Evolutionary conservation across 1,284 basidiomycete species (phyloP).

Genomic region (Puccinia triticina): DNA sequence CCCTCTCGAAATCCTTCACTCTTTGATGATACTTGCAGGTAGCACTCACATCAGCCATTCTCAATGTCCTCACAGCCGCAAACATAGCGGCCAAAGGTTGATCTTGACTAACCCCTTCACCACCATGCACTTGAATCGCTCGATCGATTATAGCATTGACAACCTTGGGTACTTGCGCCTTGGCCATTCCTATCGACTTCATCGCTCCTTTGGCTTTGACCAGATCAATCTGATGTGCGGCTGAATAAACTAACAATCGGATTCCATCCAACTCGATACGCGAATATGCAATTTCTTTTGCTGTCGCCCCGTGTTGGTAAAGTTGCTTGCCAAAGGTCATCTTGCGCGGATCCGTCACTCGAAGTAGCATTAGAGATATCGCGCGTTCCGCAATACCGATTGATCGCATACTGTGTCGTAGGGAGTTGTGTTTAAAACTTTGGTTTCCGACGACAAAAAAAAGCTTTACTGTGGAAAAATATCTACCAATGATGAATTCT

Average conservation of each 20-base stretch:
- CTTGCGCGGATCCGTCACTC: constrained; percentile 85
- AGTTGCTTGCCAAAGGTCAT: constrained; percentile 93
- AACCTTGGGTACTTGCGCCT: constrained; percentile 90
- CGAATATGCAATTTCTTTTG: constrained; percentile 85
- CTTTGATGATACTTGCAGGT: not conserved
- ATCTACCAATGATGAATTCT: constrained; percentile 84
- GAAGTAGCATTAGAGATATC: constrained; percentile 81
- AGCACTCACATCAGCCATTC: constrained; percentile 78
- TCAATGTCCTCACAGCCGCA: constrained; percentile 80
- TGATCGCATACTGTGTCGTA: constrained; percentile 73
- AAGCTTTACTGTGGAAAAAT: not conserved
- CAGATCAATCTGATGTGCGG: constrained; percentile 92
- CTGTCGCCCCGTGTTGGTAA: constrained; percentile 85
- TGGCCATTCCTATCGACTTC: constrained; percentile 96
- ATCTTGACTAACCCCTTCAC: constrained; percentile 91
- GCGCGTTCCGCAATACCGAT: constrained; percentile 85
- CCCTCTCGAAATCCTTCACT: not conserved
- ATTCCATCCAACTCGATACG: constrained; percentile 89
- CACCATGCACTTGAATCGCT: constrained; percentile 91
- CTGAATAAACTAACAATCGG: constrained; percentile 83
- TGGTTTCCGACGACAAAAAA: not conserved
- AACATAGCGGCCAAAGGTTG: constrained; percentile 77
- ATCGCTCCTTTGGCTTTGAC: constrained; percentile 87
- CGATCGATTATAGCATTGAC: constrained; percentile 85
- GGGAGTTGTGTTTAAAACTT: not conserved